Conservation (phyloP, 352 stramenopile genomes). For the Phytopythium cucurbitacearum region DNA sequence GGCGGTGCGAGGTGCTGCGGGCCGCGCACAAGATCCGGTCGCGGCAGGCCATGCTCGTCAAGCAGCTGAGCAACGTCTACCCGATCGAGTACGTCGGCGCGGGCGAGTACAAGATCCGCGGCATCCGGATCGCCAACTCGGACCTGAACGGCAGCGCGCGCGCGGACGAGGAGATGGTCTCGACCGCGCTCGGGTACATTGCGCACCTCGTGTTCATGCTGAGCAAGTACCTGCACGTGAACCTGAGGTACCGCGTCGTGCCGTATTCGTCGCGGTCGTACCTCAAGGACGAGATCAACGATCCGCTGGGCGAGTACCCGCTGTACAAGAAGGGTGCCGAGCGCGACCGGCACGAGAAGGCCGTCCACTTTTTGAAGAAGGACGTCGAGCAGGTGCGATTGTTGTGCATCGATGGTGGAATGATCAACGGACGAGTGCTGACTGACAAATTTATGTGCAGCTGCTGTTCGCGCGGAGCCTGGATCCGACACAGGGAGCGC, state of each 20-base stretch:
- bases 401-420: background rate
- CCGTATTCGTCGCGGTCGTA: slow-evolving; percentile 79
- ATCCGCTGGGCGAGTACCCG: slow-evolving; percentile 72
- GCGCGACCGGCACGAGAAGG: slow-evolving; percentile 72
- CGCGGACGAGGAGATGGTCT: slow-evolving; percentile 76
- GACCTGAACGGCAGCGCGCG: slow-evolving; percentile 47
- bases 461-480: slow-evolving; percentile 71
- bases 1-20: slow-evolving; percentile 69
- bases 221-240: slow-evolving; percentile 86
- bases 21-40: slow-evolving; percentile 81
- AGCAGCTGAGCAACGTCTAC: slow-evolving; percentile 72
- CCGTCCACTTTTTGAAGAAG: slow-evolving; percentile 72
- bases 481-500: slow-evolving; percentile 57
- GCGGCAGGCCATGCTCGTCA: slow-evolving; percentile 73
- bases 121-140: slow-evolving; percentile 70
- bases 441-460: slow-evolving; percentile 22
- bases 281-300: slow-evolving; percentile 85
- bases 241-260: slow-evolving; percentile 76
- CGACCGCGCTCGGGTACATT: slow-evolving; percentile 82
- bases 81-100: slow-evolving; percentile 80
- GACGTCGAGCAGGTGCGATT: slow-evolving; percentile 74
- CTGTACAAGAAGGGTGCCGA: slow-evolving; percentile 80
- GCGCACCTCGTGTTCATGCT: slow-evolving; percentile 87
- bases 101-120: slow-evolving; percentile 78
- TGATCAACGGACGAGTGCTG: background rate